Percentiles rank a stretch among this genome's conserved stretches.
These are phyloP conservation scores for Quercus cerris DNA, from an alignment of 306 rosid species.

Conservation along the genomic window DNA sequence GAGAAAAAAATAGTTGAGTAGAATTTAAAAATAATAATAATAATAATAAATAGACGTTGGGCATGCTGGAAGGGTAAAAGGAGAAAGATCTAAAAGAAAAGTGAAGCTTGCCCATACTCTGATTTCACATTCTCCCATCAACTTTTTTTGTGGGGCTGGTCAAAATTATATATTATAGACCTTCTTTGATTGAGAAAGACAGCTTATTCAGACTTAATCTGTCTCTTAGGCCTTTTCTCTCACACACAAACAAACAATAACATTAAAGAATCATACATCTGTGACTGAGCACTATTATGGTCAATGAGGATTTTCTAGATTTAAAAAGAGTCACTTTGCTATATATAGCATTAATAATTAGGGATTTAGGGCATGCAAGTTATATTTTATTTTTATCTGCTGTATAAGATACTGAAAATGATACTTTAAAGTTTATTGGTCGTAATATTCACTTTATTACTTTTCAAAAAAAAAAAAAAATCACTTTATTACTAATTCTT, in stretches of 20 bases:
- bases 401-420: too few relatives aligned
- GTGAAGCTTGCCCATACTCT: slow-evolving; percentile 56
- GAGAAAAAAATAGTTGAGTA: not conserved
- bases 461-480: too few relatives aligned
- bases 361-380: too few relatives aligned
- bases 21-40: not conserved
- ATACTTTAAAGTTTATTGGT: too few relatives aligned
- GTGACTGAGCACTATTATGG: not conserved
- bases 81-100: slow-evolving; percentile 23
- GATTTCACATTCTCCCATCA: slow-evolving; percentile 54
- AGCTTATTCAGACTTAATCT: slow-evolving; percentile 19
- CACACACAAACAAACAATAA: not conserved
- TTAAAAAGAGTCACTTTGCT: not conserved
- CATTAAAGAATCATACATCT: not conserved
- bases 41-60: not conserved
- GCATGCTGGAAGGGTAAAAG: slow-evolving; percentile 15
- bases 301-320: not conserved
- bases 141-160: slow-evolving; percentile 61
- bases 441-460: too few relatives aligned
- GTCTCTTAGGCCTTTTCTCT: not conserved
- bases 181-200: slow-evolving; percentile 26
- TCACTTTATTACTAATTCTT: too few relatives aligned
- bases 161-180: slow-evolving; percentile 22
- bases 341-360: not conserved
- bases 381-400: too few relatives aligned